These are phyloP conservation scores for Irpex sp. DNA, from an alignment of 1,284 basidiomycete genomes.

Conservation along the genomic window DNA sequence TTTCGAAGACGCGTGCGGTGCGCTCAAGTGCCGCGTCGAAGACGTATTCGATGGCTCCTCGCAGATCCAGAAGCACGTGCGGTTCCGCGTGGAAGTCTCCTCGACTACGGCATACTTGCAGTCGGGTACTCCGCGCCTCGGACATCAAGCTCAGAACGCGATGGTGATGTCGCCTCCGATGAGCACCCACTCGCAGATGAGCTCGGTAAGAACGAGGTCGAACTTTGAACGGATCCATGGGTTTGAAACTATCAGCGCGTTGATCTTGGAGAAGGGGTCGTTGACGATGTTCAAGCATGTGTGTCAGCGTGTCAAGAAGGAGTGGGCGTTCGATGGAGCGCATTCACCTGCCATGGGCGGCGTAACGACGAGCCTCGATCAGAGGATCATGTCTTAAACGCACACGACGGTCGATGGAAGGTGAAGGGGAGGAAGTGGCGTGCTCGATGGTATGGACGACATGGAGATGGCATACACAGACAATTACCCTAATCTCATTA, in stretches of 20 bases:
- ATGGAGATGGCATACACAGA: no score
- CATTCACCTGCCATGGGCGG: conserved; percentile 21
- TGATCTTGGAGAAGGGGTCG: conserved; percentile 89
- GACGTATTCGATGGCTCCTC: conserved; percentile 46
- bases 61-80: conserved; percentile 51
- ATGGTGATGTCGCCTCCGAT: conserved; percentile 16
- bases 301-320: conserved; percentile 66
- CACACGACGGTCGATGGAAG: no score
- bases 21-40: conserved; percentile 65
- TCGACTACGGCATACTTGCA: conserved; percentile 29
- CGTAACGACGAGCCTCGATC: conserved; percentile 20
- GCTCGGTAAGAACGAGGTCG: conserved; percentile 7
- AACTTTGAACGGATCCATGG: conserved; percentile 15
- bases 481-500: not conserved
- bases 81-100: conserved; percentile 63
- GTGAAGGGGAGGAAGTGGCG: no score
- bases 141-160: conserved; percentile 12
- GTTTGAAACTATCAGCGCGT: conserved; percentile 35
- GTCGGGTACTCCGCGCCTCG: conserved; percentile 18
- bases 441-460: no score
- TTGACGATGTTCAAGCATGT: conserved; percentile 76
- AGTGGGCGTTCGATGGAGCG: conserved; percentile 50
- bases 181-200: conserved; percentile 7
- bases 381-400: conserved; percentile 12
- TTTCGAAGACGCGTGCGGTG: conserved; percentile 45